These are phyloP conservation scores for Colletotrichum aenigma DNA, from an alignment of 2,329 filamentous ascomycete genomes.

Conservation along the genomic window DNA sequence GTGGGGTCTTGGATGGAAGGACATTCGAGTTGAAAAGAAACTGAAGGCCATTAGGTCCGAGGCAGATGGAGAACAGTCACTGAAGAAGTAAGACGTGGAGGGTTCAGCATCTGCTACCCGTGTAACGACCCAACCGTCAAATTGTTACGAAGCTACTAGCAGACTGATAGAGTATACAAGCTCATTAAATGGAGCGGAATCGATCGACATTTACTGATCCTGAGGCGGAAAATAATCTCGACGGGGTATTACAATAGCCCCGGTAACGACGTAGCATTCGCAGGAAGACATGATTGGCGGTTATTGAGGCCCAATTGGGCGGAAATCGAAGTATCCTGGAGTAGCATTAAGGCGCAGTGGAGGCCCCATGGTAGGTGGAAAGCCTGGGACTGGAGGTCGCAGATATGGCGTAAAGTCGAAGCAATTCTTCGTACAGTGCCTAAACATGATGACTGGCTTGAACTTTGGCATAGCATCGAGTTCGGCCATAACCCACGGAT, in stretches of 20 bases:
- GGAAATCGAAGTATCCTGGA: background rate
- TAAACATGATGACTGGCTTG: background rate
- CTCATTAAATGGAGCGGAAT: background rate
- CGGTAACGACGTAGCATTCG: background rate
- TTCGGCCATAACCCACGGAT: background rate
- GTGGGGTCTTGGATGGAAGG: constrained; percentile 50
- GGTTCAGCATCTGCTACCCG: fast-evolving
- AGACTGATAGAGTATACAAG: background rate
- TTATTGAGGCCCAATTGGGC: fast-evolving
- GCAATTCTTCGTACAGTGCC: background rate
- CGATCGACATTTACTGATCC: background rate
- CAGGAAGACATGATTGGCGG: fast-evolving
- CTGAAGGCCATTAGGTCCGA: background rate
- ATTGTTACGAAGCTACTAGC: background rate
- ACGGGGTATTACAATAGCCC: background rate
- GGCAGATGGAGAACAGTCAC: background rate
- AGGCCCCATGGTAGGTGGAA: background rate
- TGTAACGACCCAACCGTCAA: background rate
- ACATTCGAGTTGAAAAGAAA: constrained; percentile 40
- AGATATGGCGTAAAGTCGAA: background rate
- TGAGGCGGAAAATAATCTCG: background rate
- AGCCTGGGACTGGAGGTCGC: background rate
- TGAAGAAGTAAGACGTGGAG: background rate
- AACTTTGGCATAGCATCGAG: background rate
- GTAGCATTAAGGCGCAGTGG: background rate